Evolutionary conservation across 1,284 basidiomycete genomes (phyloP), one percentile per base, ranked within the genome.

Genomic region (Flammula alnicola): DNA sequence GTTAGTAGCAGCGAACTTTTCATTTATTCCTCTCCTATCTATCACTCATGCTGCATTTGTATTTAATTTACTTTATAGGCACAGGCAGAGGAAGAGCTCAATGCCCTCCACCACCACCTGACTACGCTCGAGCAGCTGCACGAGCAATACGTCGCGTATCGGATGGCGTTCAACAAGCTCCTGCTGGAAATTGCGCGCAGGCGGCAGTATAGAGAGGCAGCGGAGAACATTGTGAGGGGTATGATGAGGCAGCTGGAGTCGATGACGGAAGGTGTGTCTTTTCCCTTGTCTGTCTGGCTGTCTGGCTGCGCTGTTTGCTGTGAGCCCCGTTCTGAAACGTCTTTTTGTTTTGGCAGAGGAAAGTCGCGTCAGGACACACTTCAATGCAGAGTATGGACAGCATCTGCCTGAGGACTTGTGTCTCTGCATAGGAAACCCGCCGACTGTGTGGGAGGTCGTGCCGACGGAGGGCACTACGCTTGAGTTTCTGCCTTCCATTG

Each of bases 371-470:
- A 77, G 90, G 35, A 76, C 78, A 40, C 75, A 76, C n/a, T 92
- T 92, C 66, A 87, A 88, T 55, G 71, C 72, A 2, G 80, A 83
- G 45, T 81, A 91, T 47, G 88, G 88, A 0, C 75, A 75, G 12
- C 80, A 86, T 61, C 75, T 92, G 2, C 89, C 90, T 1, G 78
- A 83, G 53, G 89, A 92, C 60, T 75, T 92, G 31, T 91, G 88
- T 63, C 68, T 89, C 7, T 86, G 78, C 52, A 81, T 91, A 42
- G 80, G 80, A 55, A 87, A 90, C 60, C 66, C 77, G 12, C 90
- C 89, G 5, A 88, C 86, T 31, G 73, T 74, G 44, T 90, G 84
- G 83, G 77, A 83, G 49, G 72, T 90, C 12, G 61, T 78, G 1
- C 83, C 86, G 0, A 73, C 69, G 63, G 68, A 75, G 35, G 80